Conservation (phyloP, 2,329 filamentous ascomycete species). For the Pestalotiopsis sp. region DNA sequence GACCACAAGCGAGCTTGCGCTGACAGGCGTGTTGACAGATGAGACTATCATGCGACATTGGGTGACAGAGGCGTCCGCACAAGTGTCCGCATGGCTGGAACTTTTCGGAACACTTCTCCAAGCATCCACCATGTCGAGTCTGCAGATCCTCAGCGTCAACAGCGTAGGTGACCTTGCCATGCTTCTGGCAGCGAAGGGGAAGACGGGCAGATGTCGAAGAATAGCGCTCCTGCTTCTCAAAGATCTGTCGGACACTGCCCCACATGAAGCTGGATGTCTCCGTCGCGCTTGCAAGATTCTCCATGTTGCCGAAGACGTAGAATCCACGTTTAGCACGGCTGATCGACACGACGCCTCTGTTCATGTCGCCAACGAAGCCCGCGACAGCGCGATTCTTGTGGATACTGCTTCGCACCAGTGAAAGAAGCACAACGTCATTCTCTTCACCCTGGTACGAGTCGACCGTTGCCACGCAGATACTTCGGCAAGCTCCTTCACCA, state of each 20-base stretch:
- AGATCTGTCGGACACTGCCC: conserved; percentile 37
- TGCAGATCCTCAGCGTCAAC: conserved; percentile 56
- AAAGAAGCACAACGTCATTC: conserved; percentile 81
- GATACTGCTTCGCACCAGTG: conserved; percentile 73
- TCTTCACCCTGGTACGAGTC: conserved; percentile 93
- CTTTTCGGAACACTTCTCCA: conserved; percentile 22
- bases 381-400: conserved; percentile 46
- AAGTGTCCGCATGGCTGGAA: conserved; percentile 29
- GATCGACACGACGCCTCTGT: conserved; percentile 60
- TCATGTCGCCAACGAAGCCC: conserved; percentile 72
- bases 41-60: conserved; percentile 28
- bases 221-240: conserved; percentile 39
- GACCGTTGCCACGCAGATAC: conserved; percentile 73
- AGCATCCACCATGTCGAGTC: conserved; percentile 29
- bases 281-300: conserved; percentile 50
- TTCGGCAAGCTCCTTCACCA: conserved; percentile 23
- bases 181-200: conserved; percentile 65
- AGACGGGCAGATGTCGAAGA: conserved; percentile 42
- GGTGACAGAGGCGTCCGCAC: conserved; percentile 32
- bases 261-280: conserved; percentile 45
- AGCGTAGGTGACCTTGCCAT: conserved; percentile 55
- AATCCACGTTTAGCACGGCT: conserved; percentile 77
- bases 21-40: conserved; percentile 30
- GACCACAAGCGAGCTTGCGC: conserved; percentile 25
- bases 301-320: conserved; percentile 81